phyloP scores from a whole-genome alignment of 1,139 yeast species.

The Yamadazyma pseudoaaseri region DNA sequence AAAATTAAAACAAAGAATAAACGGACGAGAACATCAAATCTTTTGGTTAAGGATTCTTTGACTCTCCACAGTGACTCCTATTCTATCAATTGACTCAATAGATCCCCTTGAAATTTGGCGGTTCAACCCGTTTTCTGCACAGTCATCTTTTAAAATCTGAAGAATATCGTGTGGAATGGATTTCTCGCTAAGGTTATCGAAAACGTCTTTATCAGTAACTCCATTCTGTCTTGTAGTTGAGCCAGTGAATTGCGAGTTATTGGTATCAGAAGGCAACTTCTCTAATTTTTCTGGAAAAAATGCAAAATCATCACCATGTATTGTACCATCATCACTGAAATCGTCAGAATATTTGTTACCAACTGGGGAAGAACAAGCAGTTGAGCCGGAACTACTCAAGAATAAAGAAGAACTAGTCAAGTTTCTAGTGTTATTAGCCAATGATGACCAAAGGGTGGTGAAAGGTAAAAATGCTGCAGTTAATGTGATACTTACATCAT shows the following conservation, averaged over 20 bases:
- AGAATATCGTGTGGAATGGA: conserved; percentile 14
- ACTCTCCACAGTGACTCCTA: not conserved
- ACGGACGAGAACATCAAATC: too few species aligned
- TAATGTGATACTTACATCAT: conserved; percentile 26
- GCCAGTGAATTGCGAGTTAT: conserved; percentile 3
- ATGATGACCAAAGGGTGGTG: conserved; percentile 83
- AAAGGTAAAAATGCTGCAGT: conserved; percentile 71
- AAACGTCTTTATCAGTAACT: conserved; percentile 1
- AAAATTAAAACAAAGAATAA: too few species aligned
- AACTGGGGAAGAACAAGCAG: conserved; percentile 10
- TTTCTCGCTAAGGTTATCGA: conserved; percentile 6
- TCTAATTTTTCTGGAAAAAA: conserved; percentile 20
- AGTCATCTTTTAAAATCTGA: conserved; percentile 13
- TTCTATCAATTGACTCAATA: conserved; percentile 7
- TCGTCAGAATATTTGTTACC: not conserved
- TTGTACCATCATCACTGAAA: conserved; percentile 13
- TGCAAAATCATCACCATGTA: conserved; percentile 14
- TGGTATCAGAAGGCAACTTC: conserved; percentile 9
- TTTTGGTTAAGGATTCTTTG: not conserved
- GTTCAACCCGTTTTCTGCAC: conserved; percentile 1
- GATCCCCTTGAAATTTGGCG: conserved; percentile 1
- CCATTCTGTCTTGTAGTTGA: conserved; percentile 1
- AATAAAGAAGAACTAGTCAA: conserved; percentile 9
- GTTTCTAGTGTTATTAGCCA: conserved; percentile 42
- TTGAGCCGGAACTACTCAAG: conserved; percentile 10